phyloP scores from a whole-genome alignment of 2,329 filamentous ascomycete species.

The Thielaviopsis euricoi region DNA sequence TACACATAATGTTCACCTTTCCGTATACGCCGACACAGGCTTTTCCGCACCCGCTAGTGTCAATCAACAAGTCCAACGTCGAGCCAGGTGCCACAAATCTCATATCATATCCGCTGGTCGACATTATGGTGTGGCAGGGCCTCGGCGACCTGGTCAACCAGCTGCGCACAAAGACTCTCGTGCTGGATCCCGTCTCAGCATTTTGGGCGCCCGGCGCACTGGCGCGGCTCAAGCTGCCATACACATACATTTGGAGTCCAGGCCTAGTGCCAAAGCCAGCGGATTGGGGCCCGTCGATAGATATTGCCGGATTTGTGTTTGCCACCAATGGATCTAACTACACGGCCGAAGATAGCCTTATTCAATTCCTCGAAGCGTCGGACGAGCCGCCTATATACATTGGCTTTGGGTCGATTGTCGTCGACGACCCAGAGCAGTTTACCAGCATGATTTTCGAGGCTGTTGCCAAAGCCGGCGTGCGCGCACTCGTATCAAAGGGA shows the following conservation, averaged over 20 bases:
- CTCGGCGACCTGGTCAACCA: constrained; percentile 63
- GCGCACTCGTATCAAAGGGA: constrained; percentile 57
- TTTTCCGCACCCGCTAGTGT: constrained; percentile 65
- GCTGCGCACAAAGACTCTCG: constrained; percentile 52
- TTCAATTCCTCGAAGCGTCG: constrained; percentile 37
- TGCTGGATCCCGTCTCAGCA: constrained; percentile 56
- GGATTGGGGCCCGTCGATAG: constrained; percentile 54
- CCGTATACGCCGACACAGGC: constrained; percentile 60
- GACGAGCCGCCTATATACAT: constrained; percentile 49
- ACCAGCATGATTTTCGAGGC: constrained; percentile 58
- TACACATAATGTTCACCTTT: constrained; percentile 82
- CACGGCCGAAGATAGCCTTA: constrained; percentile 37
- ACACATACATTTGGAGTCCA: constrained; percentile 58
- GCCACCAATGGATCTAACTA: constrained; percentile 49
- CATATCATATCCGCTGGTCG: constrained; percentile 64
- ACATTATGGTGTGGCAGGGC: constrained; percentile 86
- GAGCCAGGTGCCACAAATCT: constrained; percentile 62
- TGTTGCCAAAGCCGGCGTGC: constrained; percentile 45
- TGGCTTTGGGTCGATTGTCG: constrained; percentile 60
- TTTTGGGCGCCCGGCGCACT: constrained; percentile 62
- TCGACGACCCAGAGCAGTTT: constrained; percentile 53
- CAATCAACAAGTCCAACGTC: constrained; percentile 55
- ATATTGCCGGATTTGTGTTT: constrained; percentile 66
- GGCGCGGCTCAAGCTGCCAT: constrained; percentile 57
- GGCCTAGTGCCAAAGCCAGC: constrained; percentile 47